Conservation (phyloP, 805 yeast genomes). For the Cyberlindnera xishuangbannaensis region DNA sequence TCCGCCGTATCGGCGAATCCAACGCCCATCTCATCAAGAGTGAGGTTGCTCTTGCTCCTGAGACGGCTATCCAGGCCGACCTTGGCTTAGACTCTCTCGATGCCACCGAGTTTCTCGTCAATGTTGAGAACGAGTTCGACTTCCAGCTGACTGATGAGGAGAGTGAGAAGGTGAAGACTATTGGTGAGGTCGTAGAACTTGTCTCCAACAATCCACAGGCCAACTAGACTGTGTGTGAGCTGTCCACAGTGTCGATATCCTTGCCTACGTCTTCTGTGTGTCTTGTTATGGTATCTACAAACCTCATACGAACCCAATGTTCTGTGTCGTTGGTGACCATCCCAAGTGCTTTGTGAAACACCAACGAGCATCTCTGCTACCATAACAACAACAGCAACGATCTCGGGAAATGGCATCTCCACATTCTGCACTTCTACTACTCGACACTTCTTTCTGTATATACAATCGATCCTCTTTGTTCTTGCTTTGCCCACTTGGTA, state of each 20-base stretch:
- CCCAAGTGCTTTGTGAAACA: no score
- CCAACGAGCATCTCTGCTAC: no score
- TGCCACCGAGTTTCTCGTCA: conserved; percentile 92
- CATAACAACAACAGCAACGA: no score
- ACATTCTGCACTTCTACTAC: no score
- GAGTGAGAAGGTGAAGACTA: conserved; percentile 90
- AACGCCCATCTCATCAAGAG: conserved; percentile 60
- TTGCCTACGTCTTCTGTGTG: background rate
- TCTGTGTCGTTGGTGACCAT: no score
- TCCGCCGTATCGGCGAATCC: conserved; percentile 77
- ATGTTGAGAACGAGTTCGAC: conserved; percentile 89
- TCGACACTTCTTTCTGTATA: no score
- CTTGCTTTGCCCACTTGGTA: no score
- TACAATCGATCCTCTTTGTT: no score
- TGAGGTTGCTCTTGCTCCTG: conserved; percentile 35
- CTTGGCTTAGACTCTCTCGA: conserved; percentile 91
- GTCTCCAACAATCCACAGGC: conserved; percentile 61
- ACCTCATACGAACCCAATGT: no score
- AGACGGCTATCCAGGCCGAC: conserved; percentile 42
- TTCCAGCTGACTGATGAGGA: conserved; percentile 84
- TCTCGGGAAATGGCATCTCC: no score
- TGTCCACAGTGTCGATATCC: background rate
- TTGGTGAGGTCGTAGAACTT: conserved; percentile 88
- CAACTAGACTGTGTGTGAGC: conserved; percentile 1
- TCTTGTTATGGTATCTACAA: background rate